Evolutionary conservation across 1,284 basidiomycete species (phyloP), one percentile per base, ranked within the genome.

Genomic region (Cutaneotrichosporon cutaneum): DNA sequence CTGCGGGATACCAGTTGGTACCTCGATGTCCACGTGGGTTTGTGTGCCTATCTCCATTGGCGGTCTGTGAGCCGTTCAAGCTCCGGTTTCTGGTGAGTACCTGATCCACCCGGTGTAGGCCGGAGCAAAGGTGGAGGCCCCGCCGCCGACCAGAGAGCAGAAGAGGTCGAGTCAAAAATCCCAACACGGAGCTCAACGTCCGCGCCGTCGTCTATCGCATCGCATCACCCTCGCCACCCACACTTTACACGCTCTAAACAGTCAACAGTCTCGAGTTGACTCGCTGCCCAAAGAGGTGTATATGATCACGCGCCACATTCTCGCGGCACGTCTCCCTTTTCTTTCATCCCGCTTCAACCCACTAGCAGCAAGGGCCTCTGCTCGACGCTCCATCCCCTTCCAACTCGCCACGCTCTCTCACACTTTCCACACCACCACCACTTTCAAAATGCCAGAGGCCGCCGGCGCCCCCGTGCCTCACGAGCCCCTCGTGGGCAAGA

Each of bases 381-480:
- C 27, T 32, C 48, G 9, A 32, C 48, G 48, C 27, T 51, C 58
- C 56, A n/a, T 45, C 55, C 52, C 22, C 32, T 3, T 18, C 33
- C 54, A 33, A 22, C 55, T 51, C 33, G 24, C 35, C 14, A 35
- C 44, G 18, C 36, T n/a, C 39, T 42, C 51, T 45, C 61, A 54
- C 59, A 53, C 57, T 22, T 18, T 51, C 21, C 54, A 59, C 60
- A 60, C 58, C 48, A 60, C 58, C 24, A 24, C 60, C 18, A 32
- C 32, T 14, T 21, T 26, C 50, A 58, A 44, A 54, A 60, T 60
- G 59, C 55, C 62, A 22, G 51, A 56, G 42, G 30, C 33, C 18
- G 59, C 57, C 27, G 57, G 60, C 44, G 54, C 63, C 14, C 61
- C 67, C 24, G 66, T 55, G 30, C 48, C 56, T 22, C 18, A 45